Evolutionary conservation across 1,284 basidiomycete species (phyloP).

Genomic region (Cryptococcus wingfieldii): DNA sequence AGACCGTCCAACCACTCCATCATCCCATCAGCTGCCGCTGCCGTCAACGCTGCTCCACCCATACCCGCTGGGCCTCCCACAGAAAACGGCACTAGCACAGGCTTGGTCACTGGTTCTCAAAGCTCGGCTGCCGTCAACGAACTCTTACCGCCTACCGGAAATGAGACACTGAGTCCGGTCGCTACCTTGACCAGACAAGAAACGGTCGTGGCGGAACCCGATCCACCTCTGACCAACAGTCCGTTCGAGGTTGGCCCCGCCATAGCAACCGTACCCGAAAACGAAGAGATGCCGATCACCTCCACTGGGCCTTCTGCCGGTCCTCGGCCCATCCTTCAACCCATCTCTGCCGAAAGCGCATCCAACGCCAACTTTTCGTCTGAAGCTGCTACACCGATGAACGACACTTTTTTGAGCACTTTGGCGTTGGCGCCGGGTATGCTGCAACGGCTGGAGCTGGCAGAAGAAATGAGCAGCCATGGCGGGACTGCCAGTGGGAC

Average conservation of each 20-base stretch:
- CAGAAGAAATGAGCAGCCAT: constrained; percentile 12
- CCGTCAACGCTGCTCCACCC: background rate
- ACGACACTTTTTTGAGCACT: constrained; percentile 52
- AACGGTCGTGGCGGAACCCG: constrained; percentile 16
- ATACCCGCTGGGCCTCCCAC: constrained; percentile 2
- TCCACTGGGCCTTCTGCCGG: background rate
- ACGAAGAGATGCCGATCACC: background rate
- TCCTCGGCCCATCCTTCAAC: background rate
- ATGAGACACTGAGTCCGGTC: background rate
- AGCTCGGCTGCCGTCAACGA: constrained; percentile 22
- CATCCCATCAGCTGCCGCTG: constrained; percentile 7
- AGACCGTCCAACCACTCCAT: constrained; percentile 39
- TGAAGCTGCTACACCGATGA: constrained; percentile 50
- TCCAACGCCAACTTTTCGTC: constrained; percentile 8
- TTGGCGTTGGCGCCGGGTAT: constrained; percentile 40
- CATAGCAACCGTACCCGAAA: background rate
- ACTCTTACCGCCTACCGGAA: constrained; percentile 8
- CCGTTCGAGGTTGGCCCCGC: background rate
- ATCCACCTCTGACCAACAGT: background rate
- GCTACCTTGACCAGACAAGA: constrained; percentile 15
- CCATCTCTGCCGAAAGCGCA: background rate
- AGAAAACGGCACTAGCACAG: constrained; percentile 7
- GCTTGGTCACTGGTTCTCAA: constrained; percentile 13
- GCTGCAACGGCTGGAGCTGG: constrained; percentile 24
- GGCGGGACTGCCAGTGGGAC: constrained; percentile 1